A percentile compares a stretch with the other conserved stretches of the same genome.
Conservation (phyloP, 2,329 filamentous ascomycete species). For the Colletotrichum coccodes region DNA sequence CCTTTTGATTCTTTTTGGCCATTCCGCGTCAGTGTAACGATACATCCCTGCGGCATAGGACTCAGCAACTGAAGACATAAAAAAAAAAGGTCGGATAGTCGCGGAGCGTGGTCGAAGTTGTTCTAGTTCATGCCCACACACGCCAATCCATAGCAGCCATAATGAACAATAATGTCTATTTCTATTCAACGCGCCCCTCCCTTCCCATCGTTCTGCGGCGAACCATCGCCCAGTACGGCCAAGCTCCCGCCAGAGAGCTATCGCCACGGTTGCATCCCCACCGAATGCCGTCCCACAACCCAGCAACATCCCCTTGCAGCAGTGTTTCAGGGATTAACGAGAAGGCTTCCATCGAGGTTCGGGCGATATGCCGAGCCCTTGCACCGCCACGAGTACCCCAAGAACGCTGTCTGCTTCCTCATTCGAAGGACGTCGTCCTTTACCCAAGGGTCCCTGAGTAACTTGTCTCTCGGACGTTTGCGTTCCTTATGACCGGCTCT, state of each 20-base stretch:
- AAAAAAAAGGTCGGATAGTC: background rate
- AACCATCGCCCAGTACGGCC: background rate
- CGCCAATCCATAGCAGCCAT: background rate
- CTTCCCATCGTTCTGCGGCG: background rate
- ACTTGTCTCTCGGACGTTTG: constrained; percentile 84
- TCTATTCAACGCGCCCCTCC: constrained; percentile 5
- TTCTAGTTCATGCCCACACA: background rate
- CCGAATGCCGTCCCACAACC: background rate
- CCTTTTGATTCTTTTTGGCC: background rate
- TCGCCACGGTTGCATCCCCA: background rate
- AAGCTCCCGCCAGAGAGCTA: background rate
- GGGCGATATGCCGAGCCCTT: constrained; percentile 45
- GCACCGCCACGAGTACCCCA: constrained; percentile 89
- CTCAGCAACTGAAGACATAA: background rate
- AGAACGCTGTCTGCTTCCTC: constrained; percentile 84
- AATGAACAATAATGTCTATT: constrained; percentile 25
- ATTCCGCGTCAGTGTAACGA: background rate
- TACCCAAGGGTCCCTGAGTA: constrained; percentile 78
- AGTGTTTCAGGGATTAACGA: background rate
- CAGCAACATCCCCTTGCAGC: background rate
- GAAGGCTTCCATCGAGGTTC: background rate
- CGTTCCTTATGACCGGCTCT: constrained; percentile 71
- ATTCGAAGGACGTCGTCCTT: constrained; percentile 79
- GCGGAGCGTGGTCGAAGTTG: background rate
- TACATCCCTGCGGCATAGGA: background rate